phyloP scores from a whole-genome alignment of 2,329 filamentous ascomycete genomes.

The Phyllosticta citrichinensis region DNA sequence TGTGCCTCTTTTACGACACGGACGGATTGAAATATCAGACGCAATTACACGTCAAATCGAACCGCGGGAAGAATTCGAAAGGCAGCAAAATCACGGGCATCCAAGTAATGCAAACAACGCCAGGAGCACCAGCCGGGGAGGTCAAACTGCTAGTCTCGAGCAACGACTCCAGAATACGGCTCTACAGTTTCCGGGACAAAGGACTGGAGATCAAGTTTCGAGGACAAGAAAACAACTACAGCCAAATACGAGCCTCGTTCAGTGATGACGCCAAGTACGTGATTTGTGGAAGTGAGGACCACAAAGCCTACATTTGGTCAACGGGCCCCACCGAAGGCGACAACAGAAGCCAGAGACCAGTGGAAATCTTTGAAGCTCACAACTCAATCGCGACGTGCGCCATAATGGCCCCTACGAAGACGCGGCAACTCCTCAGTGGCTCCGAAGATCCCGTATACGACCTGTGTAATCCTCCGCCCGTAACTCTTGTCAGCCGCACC shows the following conservation, averaged over 20 bases:
- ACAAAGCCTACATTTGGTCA: constrained; percentile 84
- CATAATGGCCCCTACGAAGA: constrained; percentile 69
- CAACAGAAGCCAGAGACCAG: constrained; percentile 67
- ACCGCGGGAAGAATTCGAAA: constrained; percentile 84
- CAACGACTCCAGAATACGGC: constrained; percentile 83
- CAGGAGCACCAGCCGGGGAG: constrained; percentile 50
- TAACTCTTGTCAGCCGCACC: constrained; percentile 66
- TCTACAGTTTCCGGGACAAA: constrained; percentile 83
- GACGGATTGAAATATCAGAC: constrained; percentile 75
- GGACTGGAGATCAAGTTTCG: constrained; percentile 80
- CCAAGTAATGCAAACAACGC: constrained; percentile 31
- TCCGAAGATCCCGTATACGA: constrained; percentile 94
- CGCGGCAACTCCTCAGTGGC: constrained; percentile 64
- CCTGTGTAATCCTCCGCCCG: constrained; percentile 86
- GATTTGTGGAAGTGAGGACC: constrained; percentile 87
- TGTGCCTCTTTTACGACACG: constrained; percentile 87
- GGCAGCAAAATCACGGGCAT: constrained; percentile 97
- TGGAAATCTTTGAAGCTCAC: constrained; percentile 87
- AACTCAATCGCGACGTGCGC: constrained; percentile 83
- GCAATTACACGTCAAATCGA: constrained; percentile 88
- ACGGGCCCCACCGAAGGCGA: constrained; percentile 50
- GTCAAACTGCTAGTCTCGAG: constrained; percentile 83
- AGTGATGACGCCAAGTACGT: constrained; percentile 80
- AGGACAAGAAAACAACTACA: constrained; percentile 80
- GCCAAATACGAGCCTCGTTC: constrained; percentile 82